Conservation (phyloP, 768 basidiomycete genomes). For the Boletus vermiculosoides region DNA sequence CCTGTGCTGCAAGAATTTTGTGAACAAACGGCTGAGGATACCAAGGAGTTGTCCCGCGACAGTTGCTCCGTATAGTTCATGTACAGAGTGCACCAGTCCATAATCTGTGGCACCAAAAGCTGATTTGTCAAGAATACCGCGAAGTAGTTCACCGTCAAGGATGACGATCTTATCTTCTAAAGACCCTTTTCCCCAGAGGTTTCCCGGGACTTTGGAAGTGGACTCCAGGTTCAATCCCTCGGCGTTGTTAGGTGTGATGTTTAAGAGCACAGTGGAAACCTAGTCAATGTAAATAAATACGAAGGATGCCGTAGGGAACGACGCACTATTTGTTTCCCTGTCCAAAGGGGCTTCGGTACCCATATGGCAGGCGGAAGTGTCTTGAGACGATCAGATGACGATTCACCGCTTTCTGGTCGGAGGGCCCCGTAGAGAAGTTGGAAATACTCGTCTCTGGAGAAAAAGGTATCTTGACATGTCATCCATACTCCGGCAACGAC, state of each 20-base stretch:
- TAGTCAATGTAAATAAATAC: constrained; percentile 29
- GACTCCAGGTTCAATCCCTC: constrained; percentile 83
- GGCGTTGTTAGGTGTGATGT: constrained; percentile 79
- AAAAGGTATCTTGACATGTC: constrained; percentile 94
- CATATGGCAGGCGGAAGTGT: constrained; percentile 91
- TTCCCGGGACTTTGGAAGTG: constrained; percentile 86
- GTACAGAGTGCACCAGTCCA: constrained; percentile 95
- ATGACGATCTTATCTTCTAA: constrained; percentile 85
- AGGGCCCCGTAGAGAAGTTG: constrained; percentile 95
- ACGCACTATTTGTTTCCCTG: constrained; percentile 93
- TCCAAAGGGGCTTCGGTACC: constrained; percentile 92
- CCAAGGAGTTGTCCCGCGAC: constrained; percentile 89
- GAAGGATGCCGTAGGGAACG: background rate
- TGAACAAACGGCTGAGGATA: constrained; percentile 90
- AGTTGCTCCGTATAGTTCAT: constrained; percentile 91
- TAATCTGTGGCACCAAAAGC: constrained; percentile 96
- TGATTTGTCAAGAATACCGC: constrained; percentile 94
- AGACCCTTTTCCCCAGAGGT: constrained; percentile 79
- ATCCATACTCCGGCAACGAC: constrained; percentile 99
- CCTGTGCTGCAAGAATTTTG: constrained; percentile 94
- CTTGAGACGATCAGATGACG: constrained; percentile 54
- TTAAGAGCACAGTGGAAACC: constrained; percentile 93
- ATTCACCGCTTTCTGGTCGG: constrained; percentile 77
- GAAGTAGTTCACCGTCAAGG: constrained; percentile 89
- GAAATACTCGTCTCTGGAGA: constrained; percentile 93